A percentile compares a stretch with the other conserved stretches of the same genome.
phyloP scores from a whole-genome alignment of 345 rosid genomes.

The Camelina sativa region DNA sequence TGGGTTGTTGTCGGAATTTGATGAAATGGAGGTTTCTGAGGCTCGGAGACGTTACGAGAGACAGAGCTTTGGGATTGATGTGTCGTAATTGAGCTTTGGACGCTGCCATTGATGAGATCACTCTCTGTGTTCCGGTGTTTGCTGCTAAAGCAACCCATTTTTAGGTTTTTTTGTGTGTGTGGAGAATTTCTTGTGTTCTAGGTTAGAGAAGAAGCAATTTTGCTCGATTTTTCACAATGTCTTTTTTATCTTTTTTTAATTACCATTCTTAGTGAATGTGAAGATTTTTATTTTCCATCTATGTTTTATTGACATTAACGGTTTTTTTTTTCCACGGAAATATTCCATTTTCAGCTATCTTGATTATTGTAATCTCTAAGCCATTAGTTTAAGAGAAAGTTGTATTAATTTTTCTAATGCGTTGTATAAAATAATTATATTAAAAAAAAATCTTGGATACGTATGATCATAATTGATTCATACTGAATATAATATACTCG shows the following conservation, averaged over 20 bases:
- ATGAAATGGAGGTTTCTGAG: conserved; percentile 43
- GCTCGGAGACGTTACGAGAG: conserved; percentile 27
- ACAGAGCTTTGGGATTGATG: conserved; percentile 33
- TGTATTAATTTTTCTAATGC: conserved; percentile 1
- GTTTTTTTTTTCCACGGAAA: conserved; percentile 9
- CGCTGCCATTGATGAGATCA: conserved; percentile 40
- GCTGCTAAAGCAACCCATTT: conserved; percentile 71
- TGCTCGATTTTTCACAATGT: neutral
- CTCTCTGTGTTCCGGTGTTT: conserved; percentile 44
- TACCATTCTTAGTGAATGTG: neutral
- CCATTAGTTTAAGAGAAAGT: neutral
- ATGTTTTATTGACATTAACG: conserved; percentile 32
- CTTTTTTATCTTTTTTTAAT: neutral
- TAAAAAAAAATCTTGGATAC: neutral
- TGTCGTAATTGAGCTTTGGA: conserved; percentile 37
- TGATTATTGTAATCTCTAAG: neutral
- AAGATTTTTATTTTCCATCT: conserved; percentile 15
- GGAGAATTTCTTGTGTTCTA: conserved; percentile 31
- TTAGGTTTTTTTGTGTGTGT: neutral
- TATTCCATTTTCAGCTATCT: conserved; percentile 11
- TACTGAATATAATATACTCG: neutral
- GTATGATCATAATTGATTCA: neutral
- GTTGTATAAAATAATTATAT: neutral
- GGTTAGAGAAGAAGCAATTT: conserved; percentile 18
- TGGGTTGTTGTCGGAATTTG: conserved; percentile 37